Evolutionary conservation across 768 basidiomycete species (phyloP), one percentile per base, ranked within the genome.

Genomic region (Calocybe gangraenosa): DNA sequence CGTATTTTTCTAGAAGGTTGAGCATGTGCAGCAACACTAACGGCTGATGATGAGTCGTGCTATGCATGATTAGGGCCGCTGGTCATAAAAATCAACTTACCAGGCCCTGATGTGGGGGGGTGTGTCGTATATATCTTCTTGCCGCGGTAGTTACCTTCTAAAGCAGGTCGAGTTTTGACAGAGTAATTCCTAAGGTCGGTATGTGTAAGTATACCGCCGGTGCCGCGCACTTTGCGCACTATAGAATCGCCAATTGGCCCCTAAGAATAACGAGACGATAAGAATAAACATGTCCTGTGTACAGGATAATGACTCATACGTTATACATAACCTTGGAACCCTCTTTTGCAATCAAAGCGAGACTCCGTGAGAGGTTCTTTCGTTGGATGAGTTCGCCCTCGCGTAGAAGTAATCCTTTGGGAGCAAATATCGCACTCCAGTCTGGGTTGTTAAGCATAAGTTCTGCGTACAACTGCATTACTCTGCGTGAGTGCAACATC

Each of bases 291-390:
- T 28, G 25, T 5, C 25, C 25, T 28, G 5, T 28, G 25, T 28
- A 28, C n/a, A n/a, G n/a, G 42, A 45, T 43, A 17, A 14, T 31
- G 13, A 49, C 48, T 52, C 61, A 45, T 54, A 82, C 86, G 65
- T 77, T 73, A 64, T 98, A 97, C 63, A 98, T 92, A 1, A 80
- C 90, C 43, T 78, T 77, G 1, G 90, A 66, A 0, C 95, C 96
- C 39, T 86, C 69, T 43, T 73, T 64, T 23, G 92, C 90, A 46
- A 99, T 84, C 8, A 62, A 69, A 7, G 72, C 66, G 28, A 98
- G 75, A 2, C 93, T 95, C 20, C 71, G 73, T 15, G 92, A 87
- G 51, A 88, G 83, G 54, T 88, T 89, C 13, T 71, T 73, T 13
- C 92, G 75, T 37, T 68, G 69, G 42, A 96, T 85, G 8, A 66